phyloP scores from a whole-genome alignment of 108 stramenopile genomes.

The Cylindrotheca fusiformis region DNA sequence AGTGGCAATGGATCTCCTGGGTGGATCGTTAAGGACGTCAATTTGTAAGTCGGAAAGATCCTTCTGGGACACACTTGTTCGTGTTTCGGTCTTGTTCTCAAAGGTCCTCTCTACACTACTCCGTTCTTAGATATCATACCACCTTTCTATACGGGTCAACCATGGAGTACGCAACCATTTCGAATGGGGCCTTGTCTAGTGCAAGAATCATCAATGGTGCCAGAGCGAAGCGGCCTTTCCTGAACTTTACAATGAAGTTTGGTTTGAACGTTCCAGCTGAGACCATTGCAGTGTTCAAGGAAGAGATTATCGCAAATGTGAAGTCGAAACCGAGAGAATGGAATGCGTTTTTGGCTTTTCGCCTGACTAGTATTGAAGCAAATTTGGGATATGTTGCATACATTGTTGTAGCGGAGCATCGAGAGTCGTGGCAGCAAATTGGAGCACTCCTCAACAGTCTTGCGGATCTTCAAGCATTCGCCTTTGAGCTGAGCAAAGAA shows the following conservation, averaged over 20 bases:
- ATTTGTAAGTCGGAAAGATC: no score
- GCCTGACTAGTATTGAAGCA: conserved; percentile 52
- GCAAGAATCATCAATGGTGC: conserved; percentile 62
- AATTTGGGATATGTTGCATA: conserved; percentile 67
- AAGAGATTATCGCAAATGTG: conserved; percentile 46
- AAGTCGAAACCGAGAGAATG: conserved; percentile 57
- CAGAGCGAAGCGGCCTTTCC: conserved; percentile 44
- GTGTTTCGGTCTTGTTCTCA: no score
- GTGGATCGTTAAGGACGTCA: conserved; percentile 14
- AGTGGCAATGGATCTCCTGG: conserved; percentile 3
- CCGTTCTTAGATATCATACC: no score
- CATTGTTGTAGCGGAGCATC: conserved; percentile 47
- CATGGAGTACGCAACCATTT: conserved; percentile 56
- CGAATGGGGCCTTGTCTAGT: conserved; percentile 49
- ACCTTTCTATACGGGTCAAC: conserved; percentile 14
- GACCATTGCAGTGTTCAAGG: conserved; percentile 43
- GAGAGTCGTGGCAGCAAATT: conserved; percentile 26
- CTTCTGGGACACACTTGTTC: no score
- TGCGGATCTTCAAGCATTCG: conserved; percentile 50
- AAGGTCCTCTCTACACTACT: no score
- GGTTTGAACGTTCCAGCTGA: conserved; percentile 46
- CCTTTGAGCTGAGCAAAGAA: conserved; percentile 55
- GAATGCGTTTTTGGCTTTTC: conserved; percentile 43
- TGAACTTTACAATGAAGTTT: conserved; percentile 47
- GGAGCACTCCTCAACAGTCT: conserved; percentile 43